Percentiles rank a stretch among this genome's conserved stretches.
Conservation (phyloP, 768 basidiomycete species). For the Lyophyllum semitale region DNA sequence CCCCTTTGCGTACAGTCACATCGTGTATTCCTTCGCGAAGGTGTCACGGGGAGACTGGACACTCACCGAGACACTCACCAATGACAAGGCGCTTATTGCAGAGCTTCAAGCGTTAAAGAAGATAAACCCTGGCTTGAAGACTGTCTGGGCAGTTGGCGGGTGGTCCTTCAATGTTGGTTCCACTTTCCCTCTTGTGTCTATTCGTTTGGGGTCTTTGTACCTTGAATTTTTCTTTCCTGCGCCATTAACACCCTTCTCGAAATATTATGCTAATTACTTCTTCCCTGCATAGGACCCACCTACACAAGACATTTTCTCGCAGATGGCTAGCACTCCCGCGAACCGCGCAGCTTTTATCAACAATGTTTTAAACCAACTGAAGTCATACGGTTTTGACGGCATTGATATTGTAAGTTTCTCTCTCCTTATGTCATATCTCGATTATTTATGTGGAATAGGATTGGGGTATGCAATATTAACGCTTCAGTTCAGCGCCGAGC, state of each 20-base stretch:
- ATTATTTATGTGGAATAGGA: not conserved
- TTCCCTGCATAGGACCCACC: not conserved
- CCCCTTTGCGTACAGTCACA: not conserved
- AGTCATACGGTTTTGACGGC: not conserved
- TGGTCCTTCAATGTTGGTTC: not conserved
- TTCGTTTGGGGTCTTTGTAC: no score
- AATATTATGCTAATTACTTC: no score
- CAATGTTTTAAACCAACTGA: not conserved
- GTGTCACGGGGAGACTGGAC: not conserved
- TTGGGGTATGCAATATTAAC: not conserved
- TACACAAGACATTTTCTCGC: not conserved
- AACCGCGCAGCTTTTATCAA: not conserved
- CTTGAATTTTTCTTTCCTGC: no score
- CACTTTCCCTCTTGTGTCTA: no score
- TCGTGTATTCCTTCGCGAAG: not conserved
- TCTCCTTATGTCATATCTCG: not conserved
- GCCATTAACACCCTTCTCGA: no score
- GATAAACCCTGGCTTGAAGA: constrained; percentile 1
- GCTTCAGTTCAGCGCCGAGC: no score
- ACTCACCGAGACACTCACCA: constrained; percentile 6
- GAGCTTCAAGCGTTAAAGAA: constrained; percentile 10
- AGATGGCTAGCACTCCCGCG: not conserved
- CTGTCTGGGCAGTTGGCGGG: not conserved
- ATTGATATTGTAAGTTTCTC: not conserved
- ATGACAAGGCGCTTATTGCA: constrained; percentile 9